Evolutionary conservation across 371 early-diverging fungal genomes (phyloP), one percentile per base, ranked within the genome.

Genomic region (Mucor plumbeus): DNA sequence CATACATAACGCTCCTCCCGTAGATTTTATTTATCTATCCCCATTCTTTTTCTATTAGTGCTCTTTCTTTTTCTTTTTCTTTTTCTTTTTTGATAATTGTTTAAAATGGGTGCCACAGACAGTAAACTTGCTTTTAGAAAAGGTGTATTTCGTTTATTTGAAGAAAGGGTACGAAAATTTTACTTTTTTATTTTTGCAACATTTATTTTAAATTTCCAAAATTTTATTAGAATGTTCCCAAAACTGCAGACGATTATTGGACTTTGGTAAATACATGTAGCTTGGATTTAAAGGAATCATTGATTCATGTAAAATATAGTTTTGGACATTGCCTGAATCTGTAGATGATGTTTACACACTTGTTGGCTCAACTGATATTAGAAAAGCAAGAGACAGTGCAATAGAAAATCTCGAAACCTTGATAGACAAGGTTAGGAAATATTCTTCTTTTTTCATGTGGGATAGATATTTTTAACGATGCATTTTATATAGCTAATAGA

Each of bases 331-430:
- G 17, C 91, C 92, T 10, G 93, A 92, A 34, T 78, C 83, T 17
- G 84, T 91, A 41, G 93, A 94, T 61, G 94, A 94, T 72, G 87
- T 94, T n/a, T 93, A 89, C 75, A 88, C 93, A 55, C 87, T 94
- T 34, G 82, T 94, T 26, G 80, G 91, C 39, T 81, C 91, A 13
- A 82, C 85, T 9, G 95, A 95, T 65, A 88, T 93, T 50, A 79
- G 93, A 59, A 77, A 84, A 47, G 85, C 89, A 19, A 83, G 92
- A 61, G 91, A 92, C 70, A 70, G 77, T 5, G 88, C 89, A 26
- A 84, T 84, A 35, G 90, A 88, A 57, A 92, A 92, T 74, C 79
- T 94, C 35, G 85, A 84, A 59, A 89, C 87, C 14, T 73, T 94
- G 26, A 73, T 87, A 33, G 80, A 80, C 59, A 90, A 82, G 76